Evolutionary conservation across 345 rosid genomes (phyloP).

Genomic region (Isatis tinctoria): DNA sequence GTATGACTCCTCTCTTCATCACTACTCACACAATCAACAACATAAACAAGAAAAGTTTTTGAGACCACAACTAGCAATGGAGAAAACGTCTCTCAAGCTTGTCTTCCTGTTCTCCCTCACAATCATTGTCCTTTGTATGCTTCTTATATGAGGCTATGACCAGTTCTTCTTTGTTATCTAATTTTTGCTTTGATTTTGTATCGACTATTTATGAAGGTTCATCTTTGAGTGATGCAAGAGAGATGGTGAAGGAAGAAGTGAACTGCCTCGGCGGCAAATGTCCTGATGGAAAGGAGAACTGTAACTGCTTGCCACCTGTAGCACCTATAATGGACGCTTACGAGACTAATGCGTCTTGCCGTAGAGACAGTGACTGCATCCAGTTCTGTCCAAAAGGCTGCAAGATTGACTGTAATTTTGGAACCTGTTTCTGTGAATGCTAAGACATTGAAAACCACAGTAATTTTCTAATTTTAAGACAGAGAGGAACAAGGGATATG

Average conservation of each 20-base stretch:
- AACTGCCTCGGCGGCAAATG: conserved; percentile 9
- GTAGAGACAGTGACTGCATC: conserved; percentile 4
- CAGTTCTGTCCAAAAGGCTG: conserved; percentile 17
- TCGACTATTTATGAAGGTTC: conserved; percentile 10
- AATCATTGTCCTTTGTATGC: conserved; percentile 19
- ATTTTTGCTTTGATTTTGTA: not conserved
- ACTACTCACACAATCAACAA: not conserved
- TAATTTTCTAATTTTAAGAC: not conserved
- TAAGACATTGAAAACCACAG: not conserved
- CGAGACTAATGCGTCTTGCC: conserved; percentile 18
- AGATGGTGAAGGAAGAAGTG: conserved; percentile 16
- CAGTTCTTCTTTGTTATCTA: not conserved
- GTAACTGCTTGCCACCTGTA: not conserved
- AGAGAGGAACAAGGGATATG: not conserved
- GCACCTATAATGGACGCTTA: not conserved
- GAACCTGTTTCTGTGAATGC: conserved; percentile 28
- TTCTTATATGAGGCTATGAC: not conserved
- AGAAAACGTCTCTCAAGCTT: conserved; percentile 21
- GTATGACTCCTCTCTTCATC: not conserved
- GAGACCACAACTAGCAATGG: conserved; percentile 13
- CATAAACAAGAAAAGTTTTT: not conserved
- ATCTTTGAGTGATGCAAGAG: conserved; percentile 14
- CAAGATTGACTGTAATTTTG: conserved; percentile 25
- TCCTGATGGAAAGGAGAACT: not conserved
- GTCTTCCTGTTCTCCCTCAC: conserved; percentile 17